Base-by-base conservation (phyloP, 768 basidiomycete species). In the Leccinum broughii region DNA sequence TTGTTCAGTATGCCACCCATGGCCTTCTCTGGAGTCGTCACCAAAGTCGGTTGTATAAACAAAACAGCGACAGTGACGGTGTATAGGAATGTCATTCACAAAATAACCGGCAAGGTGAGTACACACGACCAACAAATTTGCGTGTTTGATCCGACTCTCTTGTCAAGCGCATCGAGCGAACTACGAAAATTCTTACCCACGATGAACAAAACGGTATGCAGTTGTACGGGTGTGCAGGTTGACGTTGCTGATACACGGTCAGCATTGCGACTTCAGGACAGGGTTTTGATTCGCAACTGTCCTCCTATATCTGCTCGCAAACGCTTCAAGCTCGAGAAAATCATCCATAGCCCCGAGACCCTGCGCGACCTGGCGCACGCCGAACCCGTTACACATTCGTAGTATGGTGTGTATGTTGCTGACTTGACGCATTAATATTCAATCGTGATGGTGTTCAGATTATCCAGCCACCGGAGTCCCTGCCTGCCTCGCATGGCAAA, bases 51-150 rank as follows among this genome's bases (percentile, higher is more conserved):
- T 9, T 84, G 80, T 64, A 93, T 93, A 91, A 79, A 86, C 57
- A 93, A 92, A 71, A 93, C 92, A 0, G 92, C 83, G 14, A 93
- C 92, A 0, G 91, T 93, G 52, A 87, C 89, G 1, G 90, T 93
- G 8, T 85, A 88, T 24, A 83, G 92, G 58, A 85, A 81, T 78
- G 79, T 89, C 41, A 74, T 84, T n/a, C 90, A 93, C 68, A 82
- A 83, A 61, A 68, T 83, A 51, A 93, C 91, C 5, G 86, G 88
- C 65, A 93, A 93, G 81, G 92, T 92, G 64, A 64, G 80, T 70
- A 20, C 10, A 6, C n/a, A 6, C 24, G 15, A 49, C 26, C 54
- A 50, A 48, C 46, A 53, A 4, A 20, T 14, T 24, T 22, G 56
- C 10, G 20, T 6, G 34, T 52, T 30, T 50, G 51, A 35, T 28